Evolutionary conservation across 2,329 filamentous ascomycete genomes (phyloP).

Genomic region (Pseudogymnoascus sp.): DNA sequence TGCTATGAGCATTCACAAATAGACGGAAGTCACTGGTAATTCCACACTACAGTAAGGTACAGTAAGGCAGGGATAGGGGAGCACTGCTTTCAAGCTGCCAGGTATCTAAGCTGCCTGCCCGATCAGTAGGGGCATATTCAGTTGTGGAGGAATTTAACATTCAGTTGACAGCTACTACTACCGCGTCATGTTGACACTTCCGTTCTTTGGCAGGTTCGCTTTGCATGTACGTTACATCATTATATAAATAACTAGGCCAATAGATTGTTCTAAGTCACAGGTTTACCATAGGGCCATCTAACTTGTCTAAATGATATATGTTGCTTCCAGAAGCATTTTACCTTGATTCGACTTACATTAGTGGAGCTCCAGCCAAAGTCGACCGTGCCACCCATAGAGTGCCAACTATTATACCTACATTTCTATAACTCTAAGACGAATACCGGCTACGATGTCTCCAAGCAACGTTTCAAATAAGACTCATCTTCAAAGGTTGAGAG

Average conservation of each 20-base stretch:
- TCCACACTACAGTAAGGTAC: too few species aligned
- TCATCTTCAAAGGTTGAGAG: constrained; percentile 35
- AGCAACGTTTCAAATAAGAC: constrained; percentile 21
- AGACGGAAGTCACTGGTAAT: too few species aligned
- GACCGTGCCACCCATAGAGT: background rate
- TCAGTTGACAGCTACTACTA: background rate
- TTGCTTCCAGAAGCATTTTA: background rate
- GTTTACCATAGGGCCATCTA: background rate
- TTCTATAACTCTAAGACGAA: background rate
- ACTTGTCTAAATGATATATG: background rate
- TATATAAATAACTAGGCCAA: background rate
- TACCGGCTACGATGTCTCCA: constrained; percentile 12
- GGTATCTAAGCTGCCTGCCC: too few species aligned
- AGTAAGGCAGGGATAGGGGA: too few species aligned
- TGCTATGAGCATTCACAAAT: too few species aligned
- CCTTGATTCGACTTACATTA: background rate
- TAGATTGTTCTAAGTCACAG: background rate
- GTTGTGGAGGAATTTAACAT: background rate
- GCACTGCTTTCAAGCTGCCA: too few species aligned
- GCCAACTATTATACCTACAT: background rate
- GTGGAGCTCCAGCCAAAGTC: background rate
- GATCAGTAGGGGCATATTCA: background rate
- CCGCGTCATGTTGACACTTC: background rate
- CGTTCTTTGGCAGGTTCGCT: background rate
- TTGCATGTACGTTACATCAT: background rate